Base-by-base conservation (phyloP, 768 basidiomycete species). In the Lentinula lateritia region DNA sequence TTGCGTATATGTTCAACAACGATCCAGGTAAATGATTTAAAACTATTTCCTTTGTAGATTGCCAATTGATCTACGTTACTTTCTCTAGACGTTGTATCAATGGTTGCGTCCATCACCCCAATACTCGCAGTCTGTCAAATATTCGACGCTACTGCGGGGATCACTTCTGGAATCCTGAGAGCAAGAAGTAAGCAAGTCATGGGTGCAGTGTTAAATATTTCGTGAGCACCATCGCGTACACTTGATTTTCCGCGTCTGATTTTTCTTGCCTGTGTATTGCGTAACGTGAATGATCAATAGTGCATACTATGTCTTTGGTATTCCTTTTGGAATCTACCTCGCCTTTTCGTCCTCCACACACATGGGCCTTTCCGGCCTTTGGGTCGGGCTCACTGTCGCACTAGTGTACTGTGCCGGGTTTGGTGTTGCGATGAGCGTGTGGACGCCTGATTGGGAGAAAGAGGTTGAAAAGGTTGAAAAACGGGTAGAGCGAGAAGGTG, bases 61-160 rank as follows among this genome's bases (percentile, higher is more conserved):
- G 28, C 28, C 28, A 28, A 28, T 28, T 28, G 2, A 28, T 28
- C 28, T 28, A 4, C 28, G 28, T 28, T 28, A 3, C 3, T 28
- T 28, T 3, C 3, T 7, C 52, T 71, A 76, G 87, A 83, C 72
- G 82, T 84, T 3, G 83, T 89, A 13, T 52, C 61, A 1, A 72
- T 87, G 6, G 88, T 92, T 12, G 86, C 91, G 0, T 73, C 78
- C 2, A 87, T 94, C 59, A 70, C 95, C 13, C 91, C 92, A 0
- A 76, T 91, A 7, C 85, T 96, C 5, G 85, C 88, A 7, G 75
- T 90, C 32, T 90, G 88, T 78, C 90, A 97, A 72, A 84, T 96
- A 3, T 89, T 95, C 61, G 96, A 99, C 66, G 92, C 88, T 0
- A 77, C 85, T 10, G 70, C 81, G 2, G 86, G 82, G 0, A 83